These are phyloP conservation scores for Puccinia hordei DNA, from an alignment of 1,284 basidiomycete genomes.

Conservation along the genomic window DNA sequence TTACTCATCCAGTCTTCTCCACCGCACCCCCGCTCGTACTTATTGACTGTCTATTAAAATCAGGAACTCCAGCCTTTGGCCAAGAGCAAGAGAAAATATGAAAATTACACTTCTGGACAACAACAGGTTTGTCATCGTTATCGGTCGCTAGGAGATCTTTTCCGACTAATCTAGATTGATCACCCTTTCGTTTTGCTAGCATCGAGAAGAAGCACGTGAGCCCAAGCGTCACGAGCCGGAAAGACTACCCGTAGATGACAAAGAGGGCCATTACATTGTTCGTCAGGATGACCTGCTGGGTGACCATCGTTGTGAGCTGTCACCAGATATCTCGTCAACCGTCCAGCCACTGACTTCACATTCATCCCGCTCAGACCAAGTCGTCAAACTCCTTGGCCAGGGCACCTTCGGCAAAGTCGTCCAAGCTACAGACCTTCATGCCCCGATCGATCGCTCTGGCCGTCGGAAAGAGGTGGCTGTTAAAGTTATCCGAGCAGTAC, in stretches of 20 bases:
- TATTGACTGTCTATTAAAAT: not conserved
- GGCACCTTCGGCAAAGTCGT: conserved; percentile 99
- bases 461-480: conserved; percentile 76
- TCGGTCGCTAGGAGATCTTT: not conserved
- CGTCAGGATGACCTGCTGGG: conserved; percentile 83
- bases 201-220: conserved; percentile 40
- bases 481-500: conserved; percentile 96
- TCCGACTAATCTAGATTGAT: not conserved
- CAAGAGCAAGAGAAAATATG: conserved; percentile 45
- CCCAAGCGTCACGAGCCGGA: conserved; percentile 34
- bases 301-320: conserved; percentile 68
- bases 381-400: conserved; percentile 85
- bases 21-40: not conserved
- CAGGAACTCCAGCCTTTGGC: conserved; percentile 13
- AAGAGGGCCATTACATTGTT: conserved; percentile 92
- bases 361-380: conserved; percentile 62
- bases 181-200: not conserved
- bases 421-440: conserved; percentile 78
- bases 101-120: conserved; percentile 30
- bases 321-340: conserved; percentile 56
- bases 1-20: not conserved
- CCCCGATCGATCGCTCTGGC: conserved; percentile 62
- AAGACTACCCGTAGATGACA: conserved; percentile 75
- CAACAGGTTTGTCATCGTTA: conserved; percentile 25
- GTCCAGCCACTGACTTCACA: conserved; percentile 30